Evolutionary conservation across 805 yeast genomes (phyloP), one percentile per base, ranked within the genome.

Genomic region (Limtongozyma cylindracea): DNA sequence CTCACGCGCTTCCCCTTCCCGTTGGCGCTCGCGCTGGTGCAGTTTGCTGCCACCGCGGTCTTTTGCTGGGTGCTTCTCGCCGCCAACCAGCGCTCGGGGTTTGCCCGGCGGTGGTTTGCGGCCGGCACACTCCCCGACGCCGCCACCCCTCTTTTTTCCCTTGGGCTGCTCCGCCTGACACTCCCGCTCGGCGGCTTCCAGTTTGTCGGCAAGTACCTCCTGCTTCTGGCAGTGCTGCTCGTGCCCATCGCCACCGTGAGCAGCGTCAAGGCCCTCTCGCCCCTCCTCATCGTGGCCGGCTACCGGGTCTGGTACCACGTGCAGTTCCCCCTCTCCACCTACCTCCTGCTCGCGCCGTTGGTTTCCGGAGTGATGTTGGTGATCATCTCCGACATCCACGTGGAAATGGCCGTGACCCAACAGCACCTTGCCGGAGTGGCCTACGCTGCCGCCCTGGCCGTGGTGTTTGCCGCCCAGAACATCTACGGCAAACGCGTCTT

Each of bases 401-500:
- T 31, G 3, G 23, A 26, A 6, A 26, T 25, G 12, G 29, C 27
- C 2, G 18, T 21, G 6, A 20, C 26, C 23, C 14, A 16, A 10
- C 16, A 10, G 16, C 58, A 61, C 30, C 40, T 64, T 19, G 39
- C 51, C 27, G 93, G 94, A 5, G 43, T 76, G n/a, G 15, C 58
- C 2, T 70, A 58, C 35, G 84, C 92, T 8, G 44, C 69, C 7
- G 27, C 63, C 15, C 64, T 88, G 4, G 59, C 82, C 21, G 39
- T 72, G 6, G 62, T 77, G 11, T 78, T 80, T 48, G 91, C 84
- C 4, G 61, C 67, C 3, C 92, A 78, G 37, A 78, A 78, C 38
- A 73, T 80, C 20, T 78, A 76, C 42, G 80, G 88, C 18, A 80
- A 80, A 44, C 69, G 65, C 29, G 65, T 80, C 18, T 60, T 78